These are phyloP conservation scores for Glarea lozoyensis DNA, from an alignment of 495 filamentous ascomycete species.

Conservation along the genomic window DNA sequence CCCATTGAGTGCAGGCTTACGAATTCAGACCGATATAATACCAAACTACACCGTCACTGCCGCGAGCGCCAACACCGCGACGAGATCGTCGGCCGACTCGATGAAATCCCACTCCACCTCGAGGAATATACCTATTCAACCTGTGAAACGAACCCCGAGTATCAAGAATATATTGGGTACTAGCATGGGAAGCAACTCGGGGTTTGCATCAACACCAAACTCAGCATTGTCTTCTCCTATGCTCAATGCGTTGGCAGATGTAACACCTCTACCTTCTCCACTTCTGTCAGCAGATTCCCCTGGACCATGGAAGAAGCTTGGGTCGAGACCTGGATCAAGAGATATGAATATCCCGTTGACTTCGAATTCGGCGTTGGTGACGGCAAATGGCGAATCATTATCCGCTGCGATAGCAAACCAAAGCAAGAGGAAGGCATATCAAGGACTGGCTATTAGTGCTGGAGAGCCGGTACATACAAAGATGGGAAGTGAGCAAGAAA, in stretches of 20 bases:
- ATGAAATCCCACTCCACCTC: constrained; percentile 21
- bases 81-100: constrained; percentile 24
- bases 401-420: constrained; percentile 36
- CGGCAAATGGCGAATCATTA: constrained; percentile 42
- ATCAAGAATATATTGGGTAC: constrained; percentile 32
- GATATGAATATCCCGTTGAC: constrained; percentile 31
- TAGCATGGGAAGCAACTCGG: constrained; percentile 44
- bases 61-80: constrained; percentile 6
- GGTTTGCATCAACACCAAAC: constrained; percentile 33
- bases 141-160: constrained; percentile 42
- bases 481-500: constrained; percentile 27
- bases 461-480: constrained; percentile 15
- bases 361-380: constrained; percentile 33
- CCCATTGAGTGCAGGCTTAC: constrained; percentile 26
- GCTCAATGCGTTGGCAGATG: constrained; percentile 74
- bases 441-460: constrained; percentile 22
- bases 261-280: constrained; percentile 90
- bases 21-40: constrained; percentile 26
- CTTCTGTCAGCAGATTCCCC: constrained; percentile 64
- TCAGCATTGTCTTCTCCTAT: constrained; percentile 60
- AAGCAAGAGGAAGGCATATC: constrained; percentile 43
- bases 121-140: constrained; percentile 33
- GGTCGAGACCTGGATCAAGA: constrained; percentile 30
- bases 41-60: constrained; percentile 20
- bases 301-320: constrained; percentile 54